phyloP scores from a whole-genome alignment of 768 basidiomycete genomes.

The Arthromyces matolae region DNA sequence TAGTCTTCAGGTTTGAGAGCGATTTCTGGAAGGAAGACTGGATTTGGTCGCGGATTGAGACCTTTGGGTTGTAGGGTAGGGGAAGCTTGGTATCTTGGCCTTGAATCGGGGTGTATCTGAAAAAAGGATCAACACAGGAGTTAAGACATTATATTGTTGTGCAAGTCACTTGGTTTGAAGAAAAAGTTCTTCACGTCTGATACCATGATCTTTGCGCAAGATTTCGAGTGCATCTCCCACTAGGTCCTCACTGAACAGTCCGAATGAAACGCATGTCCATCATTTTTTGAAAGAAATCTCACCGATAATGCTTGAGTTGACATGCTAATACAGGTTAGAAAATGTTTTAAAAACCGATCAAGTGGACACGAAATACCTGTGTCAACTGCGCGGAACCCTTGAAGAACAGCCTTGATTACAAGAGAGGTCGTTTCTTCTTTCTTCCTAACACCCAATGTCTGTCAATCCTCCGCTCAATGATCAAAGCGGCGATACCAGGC shows the following conservation, averaged over 20 bases:
- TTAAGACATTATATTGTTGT: background rate
- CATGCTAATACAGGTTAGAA: no score
- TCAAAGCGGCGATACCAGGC: conserved; percentile 43
- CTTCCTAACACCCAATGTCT: conserved; percentile 50
- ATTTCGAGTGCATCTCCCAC: conserved; percentile 70
- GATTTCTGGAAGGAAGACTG: conserved; percentile 58
- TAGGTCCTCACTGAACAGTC: conserved; percentile 61
- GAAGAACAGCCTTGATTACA: conserved; percentile 66
- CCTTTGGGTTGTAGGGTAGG: conserved; percentile 65
- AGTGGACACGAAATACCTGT: conserved; percentile 48
- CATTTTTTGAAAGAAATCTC: conserved; percentile 9
- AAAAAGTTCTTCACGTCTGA: conserved; percentile 68
- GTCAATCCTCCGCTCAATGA: background rate
- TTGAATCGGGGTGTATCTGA: conserved; percentile 66
- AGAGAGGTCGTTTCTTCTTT: conserved; percentile 64
- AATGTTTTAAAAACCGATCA: background rate
- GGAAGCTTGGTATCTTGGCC: conserved; percentile 73
- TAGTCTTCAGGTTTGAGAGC: conserved; percentile 63
- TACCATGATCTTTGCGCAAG: conserved; percentile 51
- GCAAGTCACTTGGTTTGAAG: conserved; percentile 71
- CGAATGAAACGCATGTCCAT: background rate
- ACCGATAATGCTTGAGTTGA: conserved; percentile 74
- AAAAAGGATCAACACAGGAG: background rate
- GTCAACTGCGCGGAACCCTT: conserved; percentile 80
- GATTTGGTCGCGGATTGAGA: conserved; percentile 57